Conservation (phyloP, 176 grass and related monocot genomes). For the Elaeis guineensis region DNA sequence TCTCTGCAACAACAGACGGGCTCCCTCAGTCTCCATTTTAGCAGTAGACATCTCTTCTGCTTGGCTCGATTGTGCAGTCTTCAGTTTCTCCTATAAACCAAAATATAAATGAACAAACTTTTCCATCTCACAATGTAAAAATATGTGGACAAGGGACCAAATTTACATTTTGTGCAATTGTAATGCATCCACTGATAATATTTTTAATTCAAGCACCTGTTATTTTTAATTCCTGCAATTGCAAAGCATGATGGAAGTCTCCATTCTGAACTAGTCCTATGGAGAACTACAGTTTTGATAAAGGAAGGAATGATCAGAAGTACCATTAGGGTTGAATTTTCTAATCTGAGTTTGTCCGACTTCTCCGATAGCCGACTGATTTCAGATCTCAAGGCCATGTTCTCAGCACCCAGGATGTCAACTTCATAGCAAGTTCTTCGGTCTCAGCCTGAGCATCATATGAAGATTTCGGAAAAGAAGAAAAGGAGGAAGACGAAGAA, state of each 20-base stretch:
- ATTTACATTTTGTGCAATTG: no score
- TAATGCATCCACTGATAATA: no score
- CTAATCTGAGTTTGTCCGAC: conserved; percentile 54
- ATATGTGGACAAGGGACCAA: not conserved
- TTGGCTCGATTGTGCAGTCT: not conserved
- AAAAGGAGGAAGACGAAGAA: not conserved
- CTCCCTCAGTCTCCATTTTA: conserved; percentile 8
- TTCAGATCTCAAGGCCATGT: conserved; percentile 47
- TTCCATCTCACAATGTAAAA: not conserved
- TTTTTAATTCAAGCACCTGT: no score
- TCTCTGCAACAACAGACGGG: conserved; percentile 12
- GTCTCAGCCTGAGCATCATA: conserved; percentile 55
- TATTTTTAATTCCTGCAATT: no score
- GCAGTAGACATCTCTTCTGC: not conserved
- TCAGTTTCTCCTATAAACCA: conserved; percentile 17
- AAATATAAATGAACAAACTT: not conserved
- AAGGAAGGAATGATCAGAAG: not conserved
- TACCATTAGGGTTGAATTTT: conserved; percentile 68
- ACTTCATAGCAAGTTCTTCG: conserved; percentile 52
- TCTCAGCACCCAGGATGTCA: conserved; percentile 50
- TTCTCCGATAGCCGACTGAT: conserved; percentile 43
- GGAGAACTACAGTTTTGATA: no score
- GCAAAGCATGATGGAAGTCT: no score
- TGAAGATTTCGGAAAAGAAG: not conserved
- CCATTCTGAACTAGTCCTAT: no score